A percentile compares a stretch with the other conserved stretches of the same genome.
Evolutionary conservation across 306 rosid genomes (phyloP).

Genomic region (Senna tora): DNA sequence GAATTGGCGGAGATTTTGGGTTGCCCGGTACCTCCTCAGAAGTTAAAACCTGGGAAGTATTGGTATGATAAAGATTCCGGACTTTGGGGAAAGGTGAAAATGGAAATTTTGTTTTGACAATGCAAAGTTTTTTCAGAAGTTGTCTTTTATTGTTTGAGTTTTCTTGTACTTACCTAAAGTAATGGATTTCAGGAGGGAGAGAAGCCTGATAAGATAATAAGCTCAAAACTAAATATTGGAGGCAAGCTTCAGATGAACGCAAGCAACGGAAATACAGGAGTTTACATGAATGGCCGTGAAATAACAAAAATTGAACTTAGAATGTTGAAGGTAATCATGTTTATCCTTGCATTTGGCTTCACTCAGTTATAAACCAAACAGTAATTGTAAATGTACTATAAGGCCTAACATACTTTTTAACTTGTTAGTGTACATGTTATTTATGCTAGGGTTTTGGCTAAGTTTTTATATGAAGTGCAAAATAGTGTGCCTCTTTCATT

Average conservation of each 20-base stretch:
- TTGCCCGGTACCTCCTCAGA: constrained; percentile 70
- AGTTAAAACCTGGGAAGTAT: constrained; percentile 85
- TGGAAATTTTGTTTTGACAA: neutral
- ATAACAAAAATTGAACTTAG: constrained; percentile 82
- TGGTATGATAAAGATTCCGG: constrained; percentile 98
- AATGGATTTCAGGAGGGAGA: constrained; percentile 80
- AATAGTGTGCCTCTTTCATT: neutral
- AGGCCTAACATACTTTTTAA: constrained; percentile 3
- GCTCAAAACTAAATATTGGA: constrained; percentile 80
- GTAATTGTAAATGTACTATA: constrained; percentile 17
- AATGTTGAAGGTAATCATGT: constrained; percentile 67
- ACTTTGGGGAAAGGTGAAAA: constrained; percentile 86
- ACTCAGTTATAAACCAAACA: constrained; percentile 3
- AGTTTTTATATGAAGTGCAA: constrained; percentile 18
- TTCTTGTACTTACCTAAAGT: constrained; percentile 22
- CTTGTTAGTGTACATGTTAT: constrained; percentile 1
- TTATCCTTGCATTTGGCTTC: constrained; percentile 28
- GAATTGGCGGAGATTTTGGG: constrained; percentile 84
- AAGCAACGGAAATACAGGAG: constrained; percentile 81
- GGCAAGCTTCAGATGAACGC: constrained; percentile 79
- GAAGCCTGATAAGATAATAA: constrained; percentile 78
- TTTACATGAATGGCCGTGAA: constrained; percentile 88
- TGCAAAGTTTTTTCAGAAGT: constrained; percentile 9
- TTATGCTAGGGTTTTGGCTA: neutral
- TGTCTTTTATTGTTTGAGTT: constrained; percentile 3